Percentiles rank a stretch among this genome's conserved stretches.
These are phyloP conservation scores for Phytopythium vexans DNA, from an alignment of 352 stramenopile genomes.

Conservation along the genomic window DNA sequence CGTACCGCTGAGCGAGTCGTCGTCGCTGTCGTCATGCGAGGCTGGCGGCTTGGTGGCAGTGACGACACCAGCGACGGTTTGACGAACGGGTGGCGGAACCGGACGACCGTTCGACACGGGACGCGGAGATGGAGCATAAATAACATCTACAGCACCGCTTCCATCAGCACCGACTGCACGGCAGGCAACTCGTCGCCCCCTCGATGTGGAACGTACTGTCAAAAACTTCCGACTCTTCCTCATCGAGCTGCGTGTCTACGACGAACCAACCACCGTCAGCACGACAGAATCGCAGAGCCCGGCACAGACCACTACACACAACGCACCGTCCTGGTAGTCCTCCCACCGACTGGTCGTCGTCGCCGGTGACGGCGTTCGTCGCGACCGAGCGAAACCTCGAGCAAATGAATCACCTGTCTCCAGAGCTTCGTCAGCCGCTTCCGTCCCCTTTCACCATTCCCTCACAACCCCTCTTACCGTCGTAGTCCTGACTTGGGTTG, in stretches of 20 bases:
- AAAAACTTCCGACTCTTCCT: slow-evolving; percentile 71
- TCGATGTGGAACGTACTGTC: slow-evolving; percentile 34
- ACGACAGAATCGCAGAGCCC: background rate
- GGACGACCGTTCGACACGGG: background rate
- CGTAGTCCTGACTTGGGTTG: slow-evolving; percentile 60
- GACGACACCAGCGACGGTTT: too few relatives aligned
- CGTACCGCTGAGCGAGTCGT: slow-evolving; percentile 43
- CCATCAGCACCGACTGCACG: background rate
- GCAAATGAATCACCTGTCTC: too few relatives aligned
- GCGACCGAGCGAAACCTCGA: slow-evolving; percentile 2
- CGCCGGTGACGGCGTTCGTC: background rate
- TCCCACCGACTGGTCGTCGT: slow-evolving; percentile 9
- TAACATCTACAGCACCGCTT: slow-evolving; percentile 35
- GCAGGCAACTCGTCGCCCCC: background rate
- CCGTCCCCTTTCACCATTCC: background rate
- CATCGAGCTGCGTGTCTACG: slow-evolving; percentile 39
- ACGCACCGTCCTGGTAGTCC: slow-evolving; percentile 13
- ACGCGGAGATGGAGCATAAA: slow-evolving; percentile 36
- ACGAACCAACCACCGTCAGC: slow-evolving; percentile 10
- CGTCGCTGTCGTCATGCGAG: slow-evolving; percentile 26
- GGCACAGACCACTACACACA: slow-evolving; percentile 4
- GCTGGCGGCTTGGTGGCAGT: background rate
- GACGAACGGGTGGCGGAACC: background rate
- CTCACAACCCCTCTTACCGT: slow-evolving; percentile 18
- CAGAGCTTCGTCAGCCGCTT: too few relatives aligned